phyloP scores from a whole-genome alignment of 2,329 filamentous ascomycete species.

The Neoascochyta sp. region DNA sequence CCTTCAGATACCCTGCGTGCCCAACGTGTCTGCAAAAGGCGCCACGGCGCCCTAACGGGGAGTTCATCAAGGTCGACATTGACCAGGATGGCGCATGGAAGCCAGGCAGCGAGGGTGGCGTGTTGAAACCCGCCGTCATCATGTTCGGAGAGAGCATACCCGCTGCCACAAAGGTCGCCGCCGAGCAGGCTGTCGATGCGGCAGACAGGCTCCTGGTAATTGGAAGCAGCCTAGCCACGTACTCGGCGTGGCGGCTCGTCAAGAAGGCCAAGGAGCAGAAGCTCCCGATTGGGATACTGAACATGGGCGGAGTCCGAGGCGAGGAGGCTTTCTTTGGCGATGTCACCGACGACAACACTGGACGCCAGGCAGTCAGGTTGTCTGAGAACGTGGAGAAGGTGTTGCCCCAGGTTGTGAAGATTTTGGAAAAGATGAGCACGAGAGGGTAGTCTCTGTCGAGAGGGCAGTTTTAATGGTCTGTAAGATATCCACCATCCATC shows the following conservation, averaged over 20 bases:
- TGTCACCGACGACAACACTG: constrained; percentile 46
- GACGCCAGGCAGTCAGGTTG: constrained; percentile 39
- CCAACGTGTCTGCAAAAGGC: constrained; percentile 70
- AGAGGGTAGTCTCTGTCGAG: constrained; percentile 1
- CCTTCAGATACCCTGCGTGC: constrained; percentile 88
- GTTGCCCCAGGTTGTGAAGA: constrained; percentile 27
- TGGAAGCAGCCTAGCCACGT: constrained; percentile 89
- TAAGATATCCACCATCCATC: too few species aligned
- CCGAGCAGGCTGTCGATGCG: constrained; percentile 74
- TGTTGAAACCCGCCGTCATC: constrained; percentile 87
- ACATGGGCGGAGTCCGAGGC: constrained; percentile 77
- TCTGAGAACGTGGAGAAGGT: constrained; percentile 42
- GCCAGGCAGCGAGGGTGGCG: constrained; percentile 54
- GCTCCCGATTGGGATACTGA: constrained; percentile 84
- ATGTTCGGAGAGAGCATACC: constrained; percentile 95
- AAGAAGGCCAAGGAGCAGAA: constrained; percentile 76
- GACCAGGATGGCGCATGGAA: constrained; percentile 79
- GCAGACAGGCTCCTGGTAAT: constrained; percentile 71
- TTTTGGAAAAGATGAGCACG: constrained; percentile 16
- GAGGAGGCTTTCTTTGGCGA: constrained; percentile 68
- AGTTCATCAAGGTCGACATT: constrained; percentile 54
- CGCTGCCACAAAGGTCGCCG: constrained; percentile 63
- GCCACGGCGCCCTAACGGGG: constrained; percentile 56
- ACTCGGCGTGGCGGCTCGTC: constrained; percentile 87
- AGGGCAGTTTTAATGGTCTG: too few species aligned